Conservation (phyloP, 345 rosid genomes). For the Moricandia arvensis region DNA sequence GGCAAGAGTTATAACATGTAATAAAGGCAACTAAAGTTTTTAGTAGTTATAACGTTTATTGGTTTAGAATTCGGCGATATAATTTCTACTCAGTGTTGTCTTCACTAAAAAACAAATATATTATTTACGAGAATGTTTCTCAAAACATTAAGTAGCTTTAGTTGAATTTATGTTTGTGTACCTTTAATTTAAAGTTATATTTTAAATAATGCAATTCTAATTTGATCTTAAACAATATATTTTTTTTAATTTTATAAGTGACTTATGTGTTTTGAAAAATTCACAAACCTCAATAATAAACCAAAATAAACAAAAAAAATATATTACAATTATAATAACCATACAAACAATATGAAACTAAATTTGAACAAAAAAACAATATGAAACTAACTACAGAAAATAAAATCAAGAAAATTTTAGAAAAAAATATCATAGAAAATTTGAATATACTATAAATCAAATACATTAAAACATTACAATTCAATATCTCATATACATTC, state of each 20-base stretch:
- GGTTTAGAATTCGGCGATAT: no score
- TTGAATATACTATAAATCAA: no score
- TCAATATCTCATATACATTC: background rate
- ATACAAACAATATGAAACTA: background rate
- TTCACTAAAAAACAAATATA: background rate
- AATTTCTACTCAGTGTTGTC: no score
- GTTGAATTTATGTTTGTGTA: background rate
- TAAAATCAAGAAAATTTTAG: no score
- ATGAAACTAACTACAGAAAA: background rate
- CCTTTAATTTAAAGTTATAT: no score
- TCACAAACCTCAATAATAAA: background rate
- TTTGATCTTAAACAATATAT: background rate
- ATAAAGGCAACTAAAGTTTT: no score
- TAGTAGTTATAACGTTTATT: no score
- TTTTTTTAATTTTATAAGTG: background rate
- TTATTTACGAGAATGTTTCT: background rate
- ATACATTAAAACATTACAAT: no score
- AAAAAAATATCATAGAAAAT: no score
- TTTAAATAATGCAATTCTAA: background rate
- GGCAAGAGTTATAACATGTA: no score
- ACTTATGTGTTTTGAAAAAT: no score
- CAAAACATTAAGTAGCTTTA: background rate
- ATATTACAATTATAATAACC: background rate
- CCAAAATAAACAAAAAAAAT: background rate
- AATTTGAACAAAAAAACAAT: no score